These are phyloP conservation scores for Deakozyma indianensis DNA, from an alignment of 805 yeast species.

Conservation along the genomic window DNA sequence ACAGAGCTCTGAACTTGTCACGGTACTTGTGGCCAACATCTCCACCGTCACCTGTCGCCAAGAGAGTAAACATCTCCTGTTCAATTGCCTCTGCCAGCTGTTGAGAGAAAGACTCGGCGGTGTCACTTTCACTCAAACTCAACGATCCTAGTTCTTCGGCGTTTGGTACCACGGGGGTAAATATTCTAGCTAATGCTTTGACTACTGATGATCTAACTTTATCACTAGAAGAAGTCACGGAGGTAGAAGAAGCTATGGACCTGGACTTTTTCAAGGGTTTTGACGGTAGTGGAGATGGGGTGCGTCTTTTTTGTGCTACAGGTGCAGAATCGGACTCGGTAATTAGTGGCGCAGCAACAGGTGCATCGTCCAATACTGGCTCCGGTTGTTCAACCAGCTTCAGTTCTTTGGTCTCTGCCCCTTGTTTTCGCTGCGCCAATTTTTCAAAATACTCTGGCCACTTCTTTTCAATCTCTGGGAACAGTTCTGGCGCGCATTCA, in stretches of 20 bases:
- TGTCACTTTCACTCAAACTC: constrained; percentile 7
- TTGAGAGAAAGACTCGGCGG: neutral
- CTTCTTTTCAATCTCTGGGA: constrained; percentile 15
- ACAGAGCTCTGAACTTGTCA: constrained; percentile 52
- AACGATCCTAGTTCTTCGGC: constrained; percentile 8
- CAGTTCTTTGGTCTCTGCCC: too few species aligned
- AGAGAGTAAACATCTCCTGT: constrained; percentile 28
- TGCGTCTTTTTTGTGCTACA: neutral
- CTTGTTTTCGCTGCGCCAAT: neutral
- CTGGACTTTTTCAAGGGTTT: neutral
- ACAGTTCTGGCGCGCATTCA: constrained; percentile 29
- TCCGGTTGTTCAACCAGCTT: too few species aligned
- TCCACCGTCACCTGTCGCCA: constrained; percentile 18
- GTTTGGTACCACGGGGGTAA: constrained; percentile 3
- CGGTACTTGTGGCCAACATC: constrained; percentile 37
- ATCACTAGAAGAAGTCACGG: neutral
- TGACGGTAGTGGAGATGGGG: neutral
- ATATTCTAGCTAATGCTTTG: constrained; percentile 8
- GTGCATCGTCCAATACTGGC: too few species aligned
- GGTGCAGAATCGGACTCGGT: neutral
- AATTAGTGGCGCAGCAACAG: neutral
- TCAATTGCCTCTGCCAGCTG: constrained; percentile 38
- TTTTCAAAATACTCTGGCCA: neutral
- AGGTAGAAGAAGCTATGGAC: neutral
- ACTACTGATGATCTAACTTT: constrained; percentile 13